phyloP scores from a whole-genome alignment of 805 yeast genomes.

The Clavispora asparagi region DNA sequence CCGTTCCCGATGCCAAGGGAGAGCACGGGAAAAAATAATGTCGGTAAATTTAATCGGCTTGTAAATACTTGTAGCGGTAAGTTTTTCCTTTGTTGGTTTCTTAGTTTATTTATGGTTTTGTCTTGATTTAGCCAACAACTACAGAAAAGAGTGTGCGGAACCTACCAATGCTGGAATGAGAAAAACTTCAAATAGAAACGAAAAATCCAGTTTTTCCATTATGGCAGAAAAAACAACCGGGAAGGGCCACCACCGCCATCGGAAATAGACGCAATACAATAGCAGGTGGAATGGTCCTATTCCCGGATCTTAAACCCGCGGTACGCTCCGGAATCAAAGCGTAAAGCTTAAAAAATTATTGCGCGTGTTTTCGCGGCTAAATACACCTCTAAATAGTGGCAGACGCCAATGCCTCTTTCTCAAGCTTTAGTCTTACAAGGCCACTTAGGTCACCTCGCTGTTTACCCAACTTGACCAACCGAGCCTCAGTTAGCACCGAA shows the following conservation, averaged over 20 bases:
- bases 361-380: background rate
- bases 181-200: background rate
- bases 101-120: too few relatives aligned
- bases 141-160: too few relatives aligned
- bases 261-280: background rate
- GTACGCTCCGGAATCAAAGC: background rate
- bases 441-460: conserved; percentile 28
- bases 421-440: background rate
- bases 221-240: background rate
- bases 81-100: too few relatives aligned
- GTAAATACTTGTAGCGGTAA: too few relatives aligned
- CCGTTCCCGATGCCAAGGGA: too few relatives aligned
- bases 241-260: background rate
- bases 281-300: background rate
- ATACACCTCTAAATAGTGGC: background rate
- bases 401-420: background rate
- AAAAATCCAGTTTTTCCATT: background rate
- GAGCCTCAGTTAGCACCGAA: conserved; percentile 23
- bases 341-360: background rate
- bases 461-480: conserved; percentile 23
- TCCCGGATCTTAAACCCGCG: background rate
- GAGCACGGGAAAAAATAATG: too few relatives aligned
- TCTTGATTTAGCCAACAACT: too few relatives aligned
- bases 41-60: too few relatives aligned
- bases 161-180: too few relatives aligned